phyloP scores from a whole-genome alignment of 805 yeast species.

The Kluyveromyces nonfermentans region DNA sequence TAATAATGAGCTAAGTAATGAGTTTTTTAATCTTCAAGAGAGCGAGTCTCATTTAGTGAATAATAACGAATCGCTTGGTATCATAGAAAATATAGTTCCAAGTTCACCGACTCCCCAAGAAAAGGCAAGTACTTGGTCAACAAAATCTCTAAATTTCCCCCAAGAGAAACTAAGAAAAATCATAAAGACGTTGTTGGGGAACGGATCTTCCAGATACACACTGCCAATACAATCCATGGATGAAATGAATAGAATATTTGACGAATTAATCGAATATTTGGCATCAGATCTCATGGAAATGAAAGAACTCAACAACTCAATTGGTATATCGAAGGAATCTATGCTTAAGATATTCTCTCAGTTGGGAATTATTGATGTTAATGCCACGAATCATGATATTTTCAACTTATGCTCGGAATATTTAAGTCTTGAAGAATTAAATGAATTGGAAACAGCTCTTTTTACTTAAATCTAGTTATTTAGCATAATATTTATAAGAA shows the following conservation, averaged over 20 bases:
- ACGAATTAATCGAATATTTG: constrained; percentile 5
- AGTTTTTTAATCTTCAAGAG: too few species aligned
- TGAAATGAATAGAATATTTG: neutral
- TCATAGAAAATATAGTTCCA: neutral
- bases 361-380: constrained; percentile 9
- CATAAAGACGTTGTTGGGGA: neutral
- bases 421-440: constrained; percentile 19
- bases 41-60: too few species aligned
- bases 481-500: neutral
- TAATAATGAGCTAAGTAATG: too few species aligned
- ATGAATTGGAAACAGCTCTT: constrained; percentile 16
- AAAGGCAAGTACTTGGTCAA: neutral
- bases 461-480: constrained; percentile 8
- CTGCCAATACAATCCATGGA: neutral
- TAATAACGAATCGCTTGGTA: neutral
- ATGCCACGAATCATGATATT: constrained; percentile 15
- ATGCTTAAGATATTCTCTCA: constrained; percentile 11
- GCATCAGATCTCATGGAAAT: constrained; percentile 6
- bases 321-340: constrained; percentile 7
- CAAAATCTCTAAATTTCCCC: neutral
- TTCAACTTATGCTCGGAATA: constrained; percentile 20
- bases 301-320: neutral
- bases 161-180: neutral
- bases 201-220: neutral
- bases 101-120: neutral